Evolutionary conservation across 176 grass and related monocot species (phyloP).

Genomic region (bread wheat (Triticum aestivum)): DNA sequence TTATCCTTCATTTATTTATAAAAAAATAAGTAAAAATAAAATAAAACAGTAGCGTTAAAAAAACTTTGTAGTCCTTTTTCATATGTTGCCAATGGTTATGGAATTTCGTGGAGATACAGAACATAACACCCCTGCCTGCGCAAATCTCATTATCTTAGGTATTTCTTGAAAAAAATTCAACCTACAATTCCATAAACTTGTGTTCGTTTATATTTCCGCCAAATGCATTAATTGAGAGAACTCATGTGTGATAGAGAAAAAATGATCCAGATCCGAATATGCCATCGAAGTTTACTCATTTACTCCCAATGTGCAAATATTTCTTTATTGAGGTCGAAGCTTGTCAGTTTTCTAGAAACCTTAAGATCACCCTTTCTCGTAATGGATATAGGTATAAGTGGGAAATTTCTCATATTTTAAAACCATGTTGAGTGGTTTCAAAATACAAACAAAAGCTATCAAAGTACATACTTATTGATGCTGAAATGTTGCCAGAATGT

Average conservation of each 20-base stretch:
- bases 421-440: background rate
- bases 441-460: background rate
- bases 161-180: background rate
- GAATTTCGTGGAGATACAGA: background rate
- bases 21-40: background rate
- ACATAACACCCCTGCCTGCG: background rate
- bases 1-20: background rate
- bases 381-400: background rate
- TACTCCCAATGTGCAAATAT: background rate
- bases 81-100: background rate
- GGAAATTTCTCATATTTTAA: background rate
- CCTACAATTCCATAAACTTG: background rate
- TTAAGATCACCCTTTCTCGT: too few species aligned
- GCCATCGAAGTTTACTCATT: background rate
- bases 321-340: background rate
- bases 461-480: background rate
- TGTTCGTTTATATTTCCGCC: background rate
- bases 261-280: too few species aligned
- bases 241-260: too few species aligned
- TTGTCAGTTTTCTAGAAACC: background rate
- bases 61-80: too few species aligned
- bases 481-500: background rate
- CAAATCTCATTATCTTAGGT: background rate
- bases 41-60: background rate
- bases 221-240: background rate